Evolutionary conservation across 2,329 filamentous ascomycete species (phyloP).

Genomic region (Nannizzia gypsea): DNA sequence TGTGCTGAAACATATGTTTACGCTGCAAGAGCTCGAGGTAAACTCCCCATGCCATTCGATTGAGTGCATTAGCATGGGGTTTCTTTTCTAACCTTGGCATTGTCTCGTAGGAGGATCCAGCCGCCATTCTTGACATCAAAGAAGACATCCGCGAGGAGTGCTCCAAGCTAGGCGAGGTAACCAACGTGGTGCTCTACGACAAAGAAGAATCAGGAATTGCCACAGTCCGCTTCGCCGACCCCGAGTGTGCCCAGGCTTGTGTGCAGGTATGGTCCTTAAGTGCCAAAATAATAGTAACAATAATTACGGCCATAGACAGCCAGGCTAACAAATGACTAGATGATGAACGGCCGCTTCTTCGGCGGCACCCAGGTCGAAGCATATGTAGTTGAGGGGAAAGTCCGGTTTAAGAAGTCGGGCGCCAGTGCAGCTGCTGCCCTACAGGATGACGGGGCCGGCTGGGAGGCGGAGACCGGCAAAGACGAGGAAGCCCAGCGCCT

Average conservation of each 20-base stretch:
- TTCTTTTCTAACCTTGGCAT: not conserved
- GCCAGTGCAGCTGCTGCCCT: constrained; percentile 29
- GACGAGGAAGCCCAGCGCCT: constrained; percentile 36
- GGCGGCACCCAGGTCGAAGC: constrained; percentile 61
- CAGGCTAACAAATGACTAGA: constrained; percentile 21
- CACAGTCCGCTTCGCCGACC: constrained; percentile 66
- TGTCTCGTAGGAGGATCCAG: constrained; percentile 53
- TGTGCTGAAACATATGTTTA: constrained; percentile 89
- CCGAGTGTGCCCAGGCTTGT: constrained; percentile 59
- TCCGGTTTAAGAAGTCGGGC: constrained; percentile 60
- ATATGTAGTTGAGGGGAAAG: constrained; percentile 56
- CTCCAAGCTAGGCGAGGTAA: constrained; percentile 71
- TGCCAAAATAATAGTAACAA: no score
- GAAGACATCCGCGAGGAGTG: constrained; percentile 89
- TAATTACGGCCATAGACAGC: no score
- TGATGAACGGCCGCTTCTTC: constrained; percentile 73
- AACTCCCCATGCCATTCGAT: constrained; percentile 4
- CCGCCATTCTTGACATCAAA: constrained; percentile 78
- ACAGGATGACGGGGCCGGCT: constrained; percentile 38
- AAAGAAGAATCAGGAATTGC: constrained; percentile 73
- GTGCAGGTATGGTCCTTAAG: constrained; percentile 36
- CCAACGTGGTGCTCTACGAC: constrained; percentile 85
- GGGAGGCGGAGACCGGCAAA: constrained; percentile 27
- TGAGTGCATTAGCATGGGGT: not conserved
- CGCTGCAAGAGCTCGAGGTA: constrained; percentile 62